Conservation (phyloP, 2,329 filamentous ascomycete species). For the Karstenula rhodostoma region DNA sequence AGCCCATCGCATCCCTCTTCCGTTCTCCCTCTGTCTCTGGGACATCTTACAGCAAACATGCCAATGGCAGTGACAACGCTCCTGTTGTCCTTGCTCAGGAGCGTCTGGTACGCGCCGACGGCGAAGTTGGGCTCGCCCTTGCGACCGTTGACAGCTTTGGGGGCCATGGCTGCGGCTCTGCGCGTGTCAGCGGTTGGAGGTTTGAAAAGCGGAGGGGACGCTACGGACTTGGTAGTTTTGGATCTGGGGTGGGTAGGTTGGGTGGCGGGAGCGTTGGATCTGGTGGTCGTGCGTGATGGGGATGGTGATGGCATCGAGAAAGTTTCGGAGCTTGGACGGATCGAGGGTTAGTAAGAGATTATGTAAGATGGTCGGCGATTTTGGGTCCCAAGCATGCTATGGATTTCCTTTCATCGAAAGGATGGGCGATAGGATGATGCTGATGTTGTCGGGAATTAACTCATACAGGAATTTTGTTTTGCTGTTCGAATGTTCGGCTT, state of each 20-base stretch:
- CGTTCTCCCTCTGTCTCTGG: constrained; percentile 1
- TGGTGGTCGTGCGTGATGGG: constrained; percentile 28
- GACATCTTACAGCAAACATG: constrained; percentile 59
- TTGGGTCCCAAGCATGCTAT: no score
- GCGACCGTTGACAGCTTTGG: constrained; percentile 40
- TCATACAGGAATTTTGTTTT: no score
- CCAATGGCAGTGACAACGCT: constrained; percentile 57
- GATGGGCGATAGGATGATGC: no score
- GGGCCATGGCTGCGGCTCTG: constrained; percentile 35
- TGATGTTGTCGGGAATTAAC: no score
- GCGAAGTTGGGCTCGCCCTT: constrained; percentile 51
- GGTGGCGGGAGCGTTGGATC: constrained; percentile 11
- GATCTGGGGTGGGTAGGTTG: constrained; percentile 9
- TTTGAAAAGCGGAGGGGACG: not conserved
- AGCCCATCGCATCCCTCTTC: constrained; percentile 13
- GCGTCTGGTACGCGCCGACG: constrained; percentile 47
- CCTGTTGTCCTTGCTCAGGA: constrained; percentile 59
- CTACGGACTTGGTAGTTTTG: constrained; percentile 19
- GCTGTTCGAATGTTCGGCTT: no score
- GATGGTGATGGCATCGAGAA: constrained; percentile 27
- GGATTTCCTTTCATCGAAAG: no score
- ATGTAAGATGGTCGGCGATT: not conserved
- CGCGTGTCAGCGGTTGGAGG: not conserved
- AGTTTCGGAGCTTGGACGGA: constrained; percentile 26
- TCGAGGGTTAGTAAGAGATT: not conserved